Evolutionary conservation across 139 green algal species (phyloP).

Genomic region (Mesostigma viride): DNA sequence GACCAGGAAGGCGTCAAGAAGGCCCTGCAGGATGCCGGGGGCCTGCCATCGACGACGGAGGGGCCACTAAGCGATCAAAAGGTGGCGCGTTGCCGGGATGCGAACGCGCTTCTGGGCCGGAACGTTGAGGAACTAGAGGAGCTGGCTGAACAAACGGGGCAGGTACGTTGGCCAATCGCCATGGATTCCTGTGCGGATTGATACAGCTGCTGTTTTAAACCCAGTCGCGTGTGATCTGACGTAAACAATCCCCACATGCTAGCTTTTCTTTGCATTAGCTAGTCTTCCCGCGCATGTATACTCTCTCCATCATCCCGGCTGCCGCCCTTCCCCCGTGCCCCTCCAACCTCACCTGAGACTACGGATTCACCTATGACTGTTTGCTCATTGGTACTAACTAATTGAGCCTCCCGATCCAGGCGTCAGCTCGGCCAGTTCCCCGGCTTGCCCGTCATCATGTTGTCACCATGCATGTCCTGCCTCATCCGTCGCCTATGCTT

Average conservation of each 20-base stretch:
- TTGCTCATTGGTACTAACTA: too few relatives aligned
- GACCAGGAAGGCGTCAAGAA: not conserved
- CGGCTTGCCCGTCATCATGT: too few relatives aligned
- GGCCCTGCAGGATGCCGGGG: not conserved
- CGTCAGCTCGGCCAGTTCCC: too few relatives aligned
- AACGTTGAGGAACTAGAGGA: slow-evolving; percentile 19
- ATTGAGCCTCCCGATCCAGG: too few relatives aligned
- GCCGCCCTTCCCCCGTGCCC: too few relatives aligned
- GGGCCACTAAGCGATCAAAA: not conserved
- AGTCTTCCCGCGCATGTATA: not conserved
- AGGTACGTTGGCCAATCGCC: too few relatives aligned
- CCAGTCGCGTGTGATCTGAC: not conserved
- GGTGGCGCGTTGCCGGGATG: not conserved
- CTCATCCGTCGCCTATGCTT: too few relatives aligned
- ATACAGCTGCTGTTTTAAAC: too few relatives aligned
- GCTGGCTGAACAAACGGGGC: slow-evolving; percentile 15
- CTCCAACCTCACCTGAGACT: too few relatives aligned
- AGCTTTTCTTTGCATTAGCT: not conserved
- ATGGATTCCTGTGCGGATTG: too few relatives aligned
- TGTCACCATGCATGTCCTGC: too few relatives aligned
- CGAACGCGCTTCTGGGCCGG: slow-evolving; percentile 10
- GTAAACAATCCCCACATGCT: not conserved
- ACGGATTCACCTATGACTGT: too few relatives aligned
- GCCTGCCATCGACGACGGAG: not conserved
- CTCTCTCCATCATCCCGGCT: not conserved